These are phyloP conservation scores for Colletotrichum sp. DNA, from an alignment of 2,329 filamentous ascomycete genomes.

Conservation along the genomic window DNA sequence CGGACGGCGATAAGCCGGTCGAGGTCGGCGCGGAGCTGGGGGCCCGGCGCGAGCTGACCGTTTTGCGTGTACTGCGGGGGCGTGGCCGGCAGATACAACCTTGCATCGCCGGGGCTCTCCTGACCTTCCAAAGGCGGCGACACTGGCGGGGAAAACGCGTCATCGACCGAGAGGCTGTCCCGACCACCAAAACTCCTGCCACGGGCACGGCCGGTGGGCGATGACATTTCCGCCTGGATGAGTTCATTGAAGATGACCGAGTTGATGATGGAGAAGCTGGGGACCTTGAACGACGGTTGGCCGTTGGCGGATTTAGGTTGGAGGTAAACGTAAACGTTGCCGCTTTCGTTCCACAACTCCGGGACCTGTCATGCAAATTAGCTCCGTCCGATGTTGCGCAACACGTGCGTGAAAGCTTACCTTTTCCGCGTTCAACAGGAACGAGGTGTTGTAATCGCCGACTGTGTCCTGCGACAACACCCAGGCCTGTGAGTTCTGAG, in stretches of 20 bases:
- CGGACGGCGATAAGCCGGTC: slow-evolving; percentile 64
- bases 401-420: slow-evolving; percentile 36
- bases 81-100: slow-evolving; percentile 58
- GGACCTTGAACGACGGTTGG: slow-evolving; percentile 66
- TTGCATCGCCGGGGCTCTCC: slow-evolving; percentile 45
- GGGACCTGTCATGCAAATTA: slow-evolving; percentile 52
- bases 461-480: slow-evolving; percentile 56
- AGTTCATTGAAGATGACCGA: slow-evolving; percentile 61
- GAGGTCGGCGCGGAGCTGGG: slow-evolving; percentile 42
- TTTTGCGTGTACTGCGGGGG: slow-evolving; percentile 33
- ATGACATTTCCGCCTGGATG: slow-evolving; percentile 49
- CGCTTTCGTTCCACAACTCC: slow-evolving; percentile 69
- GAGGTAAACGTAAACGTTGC: slow-evolving; percentile 62
- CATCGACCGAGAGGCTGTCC: slow-evolving; percentile 52
- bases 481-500: slow-evolving; percentile 49
- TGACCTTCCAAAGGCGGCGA: slow-evolving; percentile 37
- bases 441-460: slow-evolving; percentile 60
- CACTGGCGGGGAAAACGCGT: slow-evolving; percentile 45
- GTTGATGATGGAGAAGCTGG: slow-evolving; percentile 56
- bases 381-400: slow-evolving; percentile 15
- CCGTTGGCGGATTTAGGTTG: slow-evolving; percentile 53
- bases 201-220: slow-evolving; percentile 31
- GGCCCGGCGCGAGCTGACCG: slow-evolving; percentile 39
- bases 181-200: slow-evolving; percentile 52
- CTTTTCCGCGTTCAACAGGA: slow-evolving; percentile 60